Evolutionary conservation across 331 rosid species (phyloP).

Genomic region (Quercus lobata): DNA sequence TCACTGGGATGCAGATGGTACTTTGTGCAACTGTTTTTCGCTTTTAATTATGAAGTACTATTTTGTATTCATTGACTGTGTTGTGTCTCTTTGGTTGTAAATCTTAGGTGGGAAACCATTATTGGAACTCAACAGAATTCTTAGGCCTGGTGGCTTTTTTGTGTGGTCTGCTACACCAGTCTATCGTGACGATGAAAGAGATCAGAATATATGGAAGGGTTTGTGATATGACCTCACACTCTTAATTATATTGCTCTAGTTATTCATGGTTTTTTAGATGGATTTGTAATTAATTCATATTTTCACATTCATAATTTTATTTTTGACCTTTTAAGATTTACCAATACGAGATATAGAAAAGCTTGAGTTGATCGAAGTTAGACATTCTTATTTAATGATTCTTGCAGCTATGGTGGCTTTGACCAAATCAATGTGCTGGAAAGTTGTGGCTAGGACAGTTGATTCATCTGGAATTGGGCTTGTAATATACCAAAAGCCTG

Average conservation of each 20-base stretch:
- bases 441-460: conserved; percentile 52
- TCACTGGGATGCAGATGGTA: conserved; percentile 99
- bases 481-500: conserved; percentile 91
- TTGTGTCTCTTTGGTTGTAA: conserved; percentile 5
- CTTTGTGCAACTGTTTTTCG: neutral
- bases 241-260: neutral
- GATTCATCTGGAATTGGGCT: conserved; percentile 85
- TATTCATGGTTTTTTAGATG: neutral
- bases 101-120: conserved; percentile 83
- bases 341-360: neutral
- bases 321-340: neutral
- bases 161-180: conserved; percentile 99
- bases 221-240: conserved; percentile 26
- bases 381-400: conserved; percentile 17
- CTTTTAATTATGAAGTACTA: neutral
- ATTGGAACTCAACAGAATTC: conserved; percentile 86
- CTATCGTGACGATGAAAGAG: conserved; percentile 73
- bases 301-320: neutral
- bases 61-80: neutral
- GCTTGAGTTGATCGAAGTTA: conserved; percentile 10
- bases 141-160: conserved; percentile 94
- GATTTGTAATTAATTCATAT: neutral
- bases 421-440: conserved; percentile 89
- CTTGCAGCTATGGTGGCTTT: conserved; percentile 72
- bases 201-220: conserved; percentile 83